Conservation (phyloP, 2,329 filamentous ascomycete genomes). For the Lomentospora prolificans region DNA sequence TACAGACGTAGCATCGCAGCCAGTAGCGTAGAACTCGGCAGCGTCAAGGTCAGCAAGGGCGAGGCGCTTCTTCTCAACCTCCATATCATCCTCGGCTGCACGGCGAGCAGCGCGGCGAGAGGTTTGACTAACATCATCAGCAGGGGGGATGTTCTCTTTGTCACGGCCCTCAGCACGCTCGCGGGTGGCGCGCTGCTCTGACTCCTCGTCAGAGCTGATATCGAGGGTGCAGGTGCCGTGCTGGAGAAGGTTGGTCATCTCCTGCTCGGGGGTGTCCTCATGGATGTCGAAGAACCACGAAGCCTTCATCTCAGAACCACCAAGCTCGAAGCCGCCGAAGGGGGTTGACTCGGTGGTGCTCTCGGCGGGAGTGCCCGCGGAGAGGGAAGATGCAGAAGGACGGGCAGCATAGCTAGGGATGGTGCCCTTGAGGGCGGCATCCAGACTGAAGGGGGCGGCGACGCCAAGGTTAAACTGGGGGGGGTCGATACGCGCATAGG, state of each 20-base stretch:
- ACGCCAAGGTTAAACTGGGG: slow-evolving; percentile 46
- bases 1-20: slow-evolving; percentile 52
- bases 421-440: slow-evolving; percentile 71
- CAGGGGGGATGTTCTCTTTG: slow-evolving; percentile 89
- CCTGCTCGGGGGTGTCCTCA: slow-evolving; percentile 81
- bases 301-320: slow-evolving; percentile 43
- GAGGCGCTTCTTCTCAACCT: slow-evolving; percentile 53
- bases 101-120: slow-evolving; percentile 24
- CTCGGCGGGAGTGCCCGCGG: slow-evolving; percentile 20
- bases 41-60: slow-evolving; percentile 60
- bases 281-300: slow-evolving; percentile 92
- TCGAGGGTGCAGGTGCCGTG: slow-evolving; percentile 81
- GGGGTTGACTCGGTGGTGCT: slow-evolving; percentile 14
- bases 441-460: slow-evolving; percentile 67
- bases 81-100: slow-evolving; percentile 38
- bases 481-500: slow-evolving; percentile 61
- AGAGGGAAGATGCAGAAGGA: slow-evolving; percentile 19
- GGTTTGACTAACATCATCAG: slow-evolving; percentile 53
- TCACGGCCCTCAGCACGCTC: slow-evolving; percentile 53
- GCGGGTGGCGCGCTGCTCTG: slow-evolving; percentile 39
- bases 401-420: slow-evolving; percentile 51
- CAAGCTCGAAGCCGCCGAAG: slow-evolving; percentile 17
- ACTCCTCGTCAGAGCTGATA: slow-evolving; percentile 81
- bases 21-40: slow-evolving; percentile 57
- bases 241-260: slow-evolving; percentile 86